Percentiles rank a stretch among this genome's conserved stretches.
Conservation (phyloP, 495 filamentous ascomycete species). For the Hyaloscypha bicolor region DNA sequence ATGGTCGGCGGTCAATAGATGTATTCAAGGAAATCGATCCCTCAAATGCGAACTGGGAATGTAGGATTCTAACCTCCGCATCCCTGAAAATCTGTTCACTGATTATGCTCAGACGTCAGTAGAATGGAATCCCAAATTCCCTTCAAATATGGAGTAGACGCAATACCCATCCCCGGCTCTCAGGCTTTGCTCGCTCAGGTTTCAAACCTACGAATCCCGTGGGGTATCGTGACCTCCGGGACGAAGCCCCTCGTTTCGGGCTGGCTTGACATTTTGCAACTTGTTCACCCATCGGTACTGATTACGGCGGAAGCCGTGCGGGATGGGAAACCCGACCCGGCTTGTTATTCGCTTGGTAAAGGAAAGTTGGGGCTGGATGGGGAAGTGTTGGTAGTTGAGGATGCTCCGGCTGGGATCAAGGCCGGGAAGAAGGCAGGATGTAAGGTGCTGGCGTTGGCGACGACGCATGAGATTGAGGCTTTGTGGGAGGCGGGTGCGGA, state of each 20-base stretch:
- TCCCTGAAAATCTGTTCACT: too few relatives aligned
- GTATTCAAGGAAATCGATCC: constrained; percentile 71
- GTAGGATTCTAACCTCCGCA: constrained; percentile 46
- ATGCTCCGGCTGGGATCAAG: constrained; percentile 83
- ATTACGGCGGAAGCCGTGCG: constrained; percentile 83
- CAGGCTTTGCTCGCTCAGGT: constrained; percentile 36
- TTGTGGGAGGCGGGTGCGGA: constrained; percentile 74
- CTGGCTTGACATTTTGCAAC: constrained; percentile 76
- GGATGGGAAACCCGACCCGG: constrained; percentile 68
- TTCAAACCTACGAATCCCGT: constrained; percentile 56
- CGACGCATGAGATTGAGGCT: constrained; percentile 74
- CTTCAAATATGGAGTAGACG: too few relatives aligned
- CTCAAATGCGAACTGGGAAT: constrained; percentile 83
- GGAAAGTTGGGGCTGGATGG: constrained; percentile 58
- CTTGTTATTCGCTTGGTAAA: constrained; percentile 52
- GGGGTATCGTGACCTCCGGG: constrained; percentile 92
- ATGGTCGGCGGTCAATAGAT: constrained; percentile 84
- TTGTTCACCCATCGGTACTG: constrained; percentile 70
- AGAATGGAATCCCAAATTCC: too few relatives aligned
- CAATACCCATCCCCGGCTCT: too few relatives aligned
- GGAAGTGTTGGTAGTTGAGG: constrained; percentile 80
- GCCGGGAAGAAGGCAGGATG: constrained; percentile 88
- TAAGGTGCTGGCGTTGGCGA: constrained; percentile 78
- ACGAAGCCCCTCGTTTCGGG: constrained; percentile 76
- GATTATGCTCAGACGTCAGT: too few relatives aligned